A percentile compares a stretch with the other conserved stretches of the same genome.
These are phyloP conservation scores for Carallia pectinifolia DNA, from an alignment of 345 rosid species.

Conservation along the genomic window DNA sequence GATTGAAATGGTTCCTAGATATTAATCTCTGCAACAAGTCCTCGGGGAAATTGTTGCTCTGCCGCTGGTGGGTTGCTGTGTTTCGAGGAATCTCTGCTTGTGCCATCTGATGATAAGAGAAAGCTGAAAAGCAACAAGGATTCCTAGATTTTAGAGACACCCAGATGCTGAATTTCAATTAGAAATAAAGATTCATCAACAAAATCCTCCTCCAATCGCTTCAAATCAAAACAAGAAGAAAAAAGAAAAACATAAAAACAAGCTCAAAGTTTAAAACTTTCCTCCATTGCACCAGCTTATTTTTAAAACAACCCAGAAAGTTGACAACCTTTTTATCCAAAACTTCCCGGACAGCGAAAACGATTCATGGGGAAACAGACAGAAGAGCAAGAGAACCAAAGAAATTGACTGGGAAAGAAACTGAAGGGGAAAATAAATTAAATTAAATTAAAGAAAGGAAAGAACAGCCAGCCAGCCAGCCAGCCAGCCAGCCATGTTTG, in stretches of 20 bases:
- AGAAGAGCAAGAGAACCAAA: background rate
- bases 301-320: background rate
- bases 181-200: slow-evolving; percentile 9
- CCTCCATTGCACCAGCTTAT: slow-evolving; percentile 2
- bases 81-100: slow-evolving; percentile 29
- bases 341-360: background rate
- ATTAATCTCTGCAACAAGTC: slow-evolving; percentile 48
- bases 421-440: background rate
- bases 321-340: slow-evolving; percentile 8
- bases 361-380: background rate
- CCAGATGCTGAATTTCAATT: slow-evolving; percentile 15
- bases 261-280: slow-evolving; percentile 18
- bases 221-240: slow-evolving; percentile 15
- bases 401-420: background rate
- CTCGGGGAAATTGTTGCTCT: slow-evolving; percentile 16
- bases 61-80: slow-evolving; percentile 25
- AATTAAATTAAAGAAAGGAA: background rate
- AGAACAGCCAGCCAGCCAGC: background rate
- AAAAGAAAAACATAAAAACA: slow-evolving; percentile 2
- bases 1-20: slow-evolving; percentile 24
- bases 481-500: background rate
- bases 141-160: slow-evolving; percentile 3
- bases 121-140: background rate
- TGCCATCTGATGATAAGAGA: slow-evolving; percentile 26
- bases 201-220: background rate